Evolutionary conservation across 305 asterid species (phyloP).

Genomic region (Fraxinus platypoda): DNA sequence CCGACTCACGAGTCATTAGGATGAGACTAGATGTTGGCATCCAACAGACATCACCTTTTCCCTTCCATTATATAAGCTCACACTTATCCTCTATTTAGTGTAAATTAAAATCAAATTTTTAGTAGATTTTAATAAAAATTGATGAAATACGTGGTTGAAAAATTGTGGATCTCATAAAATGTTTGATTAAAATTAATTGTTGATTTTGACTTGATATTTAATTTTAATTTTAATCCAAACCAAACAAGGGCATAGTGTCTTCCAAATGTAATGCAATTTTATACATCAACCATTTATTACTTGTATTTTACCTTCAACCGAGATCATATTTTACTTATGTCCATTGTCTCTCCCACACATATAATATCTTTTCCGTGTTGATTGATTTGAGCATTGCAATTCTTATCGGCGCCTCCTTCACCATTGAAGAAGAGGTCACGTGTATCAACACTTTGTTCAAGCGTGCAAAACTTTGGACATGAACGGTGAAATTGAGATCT

Average conservation of each 20-base stretch:
- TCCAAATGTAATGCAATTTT: neutral
- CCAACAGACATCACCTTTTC: neutral
- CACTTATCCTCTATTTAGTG: neutral
- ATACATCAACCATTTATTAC: neutral
- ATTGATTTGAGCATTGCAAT: neutral
- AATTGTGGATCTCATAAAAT: neutral
- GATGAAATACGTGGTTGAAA: neutral
- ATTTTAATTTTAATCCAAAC: neutral
- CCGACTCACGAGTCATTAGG: too few relatives aligned
- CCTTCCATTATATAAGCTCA: neutral
- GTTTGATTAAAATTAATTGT: too few relatives aligned
- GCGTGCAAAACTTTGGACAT: neutral
- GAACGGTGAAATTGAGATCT: neutral
- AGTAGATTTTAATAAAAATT: too few relatives aligned
- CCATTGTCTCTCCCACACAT: neutral
- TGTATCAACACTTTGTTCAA: neutral
- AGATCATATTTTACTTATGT: neutral
- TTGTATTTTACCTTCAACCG: neutral
- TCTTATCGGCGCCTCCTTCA: neutral
- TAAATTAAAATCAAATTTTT: too few relatives aligned
- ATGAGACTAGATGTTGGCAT: too few relatives aligned
- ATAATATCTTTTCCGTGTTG: neutral
- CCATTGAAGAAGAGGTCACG: neutral
- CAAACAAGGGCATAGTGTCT: neutral
- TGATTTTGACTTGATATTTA: neutral